Conservation (phyloP, 1,284 basidiomycete genomes). For the Irpex sp. region DNA sequence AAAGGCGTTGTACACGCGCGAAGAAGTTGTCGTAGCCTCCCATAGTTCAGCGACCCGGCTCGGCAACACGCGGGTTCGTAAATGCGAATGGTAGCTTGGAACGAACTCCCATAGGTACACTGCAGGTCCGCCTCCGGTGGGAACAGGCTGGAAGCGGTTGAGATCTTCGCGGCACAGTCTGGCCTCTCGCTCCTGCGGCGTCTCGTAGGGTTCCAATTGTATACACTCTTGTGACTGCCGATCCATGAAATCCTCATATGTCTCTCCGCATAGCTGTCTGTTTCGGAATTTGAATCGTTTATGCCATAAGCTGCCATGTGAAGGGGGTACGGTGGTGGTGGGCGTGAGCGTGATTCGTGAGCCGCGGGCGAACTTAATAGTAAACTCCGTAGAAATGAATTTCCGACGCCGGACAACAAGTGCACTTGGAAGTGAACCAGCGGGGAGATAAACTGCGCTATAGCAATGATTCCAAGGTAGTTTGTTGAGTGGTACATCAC, state of each 20-base stretch:
- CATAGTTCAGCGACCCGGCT: background rate
- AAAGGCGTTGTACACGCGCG: background rate
- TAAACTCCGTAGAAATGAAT: background rate
- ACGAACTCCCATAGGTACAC: background rate
- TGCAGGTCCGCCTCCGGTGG: background rate
- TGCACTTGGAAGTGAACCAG: too few relatives aligned
- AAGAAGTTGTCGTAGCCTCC: background rate
- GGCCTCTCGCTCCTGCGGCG: background rate
- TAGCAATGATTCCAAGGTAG: too few relatives aligned
- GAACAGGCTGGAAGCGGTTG: background rate
- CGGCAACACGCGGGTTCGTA: background rate
- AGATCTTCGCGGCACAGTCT: background rate
- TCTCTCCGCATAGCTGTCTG: background rate
- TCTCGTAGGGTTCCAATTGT: background rate
- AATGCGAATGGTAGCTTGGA: background rate
- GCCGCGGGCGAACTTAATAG: background rate
- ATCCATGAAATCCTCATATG: background rate
- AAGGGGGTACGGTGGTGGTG: background rate
- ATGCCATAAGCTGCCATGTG: background rate
- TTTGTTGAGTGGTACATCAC: too few relatives aligned
- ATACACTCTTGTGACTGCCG: background rate
- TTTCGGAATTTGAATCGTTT: background rate
- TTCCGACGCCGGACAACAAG: too few relatives aligned
- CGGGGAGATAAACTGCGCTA: too few relatives aligned
- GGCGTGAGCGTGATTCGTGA: background rate